A percentile compares a stretch with the other conserved stretches of the same genome.
These are phyloP conservation scores for Solanum hybrid DNA, from an alignment of 305 asterid genomes.

Conservation along the genomic window DNA sequence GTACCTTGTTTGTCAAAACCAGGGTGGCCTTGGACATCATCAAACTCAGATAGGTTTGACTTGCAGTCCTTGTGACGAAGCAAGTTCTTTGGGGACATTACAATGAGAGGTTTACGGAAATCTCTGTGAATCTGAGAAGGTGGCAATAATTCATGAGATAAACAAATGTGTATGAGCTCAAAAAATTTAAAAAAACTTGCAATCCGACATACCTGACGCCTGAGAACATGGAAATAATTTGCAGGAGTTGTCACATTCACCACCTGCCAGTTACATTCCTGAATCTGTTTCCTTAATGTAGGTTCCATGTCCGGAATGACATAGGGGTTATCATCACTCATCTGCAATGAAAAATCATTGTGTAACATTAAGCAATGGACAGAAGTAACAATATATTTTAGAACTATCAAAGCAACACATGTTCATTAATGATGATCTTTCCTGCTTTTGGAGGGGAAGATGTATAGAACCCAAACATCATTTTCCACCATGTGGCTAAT, in stretches of 20 bases:
- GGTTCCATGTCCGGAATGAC: slow-evolving; percentile 96
- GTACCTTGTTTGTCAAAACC: slow-evolving; percentile 99
- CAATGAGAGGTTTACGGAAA: slow-evolving; percentile 30
- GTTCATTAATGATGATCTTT: not conserved
- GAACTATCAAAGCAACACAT: not conserved
- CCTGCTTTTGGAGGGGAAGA: not conserved
- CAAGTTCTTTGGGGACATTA: slow-evolving; percentile 36
- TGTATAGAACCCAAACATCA: not conserved
- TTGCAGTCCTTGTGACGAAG: slow-evolving; percentile 67
- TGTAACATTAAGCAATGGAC: not conserved
- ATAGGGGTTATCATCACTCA: slow-evolving; percentile 92
- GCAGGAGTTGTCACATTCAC: slow-evolving; percentile 57
- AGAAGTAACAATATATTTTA: not conserved
- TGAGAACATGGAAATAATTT: slow-evolving; percentile 30
- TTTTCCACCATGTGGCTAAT: not conserved
- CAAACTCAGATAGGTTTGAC: slow-evolving; percentile 85
- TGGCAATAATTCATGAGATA: slow-evolving; percentile 15
- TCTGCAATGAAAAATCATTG: slow-evolving; percentile 35
- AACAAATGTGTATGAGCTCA: not conserved
- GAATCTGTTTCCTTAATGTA: slow-evolving; percentile 84
- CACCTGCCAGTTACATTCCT: slow-evolving; percentile 96
- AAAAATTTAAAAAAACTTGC: not conserved
- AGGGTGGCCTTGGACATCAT: slow-evolving; percentile 89
- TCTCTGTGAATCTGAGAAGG: slow-evolving; percentile 66
- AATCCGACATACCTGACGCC: slow-evolving; percentile 25